Percentiles rank a stretch among this genome's conserved stretches.
These are phyloP conservation scores for Rosa chinensis DNA, from an alignment of 306 rosid genomes.

Conservation along the genomic window DNA sequence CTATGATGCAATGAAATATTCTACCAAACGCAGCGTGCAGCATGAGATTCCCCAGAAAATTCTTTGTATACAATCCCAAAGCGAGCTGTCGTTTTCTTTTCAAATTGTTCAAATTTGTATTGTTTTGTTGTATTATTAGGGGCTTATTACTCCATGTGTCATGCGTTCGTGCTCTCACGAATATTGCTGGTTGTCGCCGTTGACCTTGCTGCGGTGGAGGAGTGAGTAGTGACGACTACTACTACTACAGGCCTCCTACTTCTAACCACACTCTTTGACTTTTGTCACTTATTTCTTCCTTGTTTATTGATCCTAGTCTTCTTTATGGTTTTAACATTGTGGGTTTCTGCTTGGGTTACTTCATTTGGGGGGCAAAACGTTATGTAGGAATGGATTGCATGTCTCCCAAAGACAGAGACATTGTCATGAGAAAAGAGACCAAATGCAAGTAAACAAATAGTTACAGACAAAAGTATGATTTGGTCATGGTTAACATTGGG, in stretches of 20 bases:
- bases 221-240: slow-evolving; percentile 20
- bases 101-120: not conserved
- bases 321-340: not conserved
- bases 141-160: slow-evolving; percentile 25
- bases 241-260: slow-evolving; percentile 11
- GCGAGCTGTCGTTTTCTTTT: not conserved
- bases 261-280: not conserved
- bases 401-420: not conserved
- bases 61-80: not conserved
- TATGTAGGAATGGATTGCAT: slow-evolving; percentile 18
- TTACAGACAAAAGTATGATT: slow-evolving; percentile 17
- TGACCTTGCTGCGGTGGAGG: slow-evolving; percentile 14
- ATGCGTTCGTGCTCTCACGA: slow-evolving; percentile 38
- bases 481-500: slow-evolving; percentile 15
- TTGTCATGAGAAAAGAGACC: not conserved
- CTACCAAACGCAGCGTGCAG: slow-evolving; percentile 19
- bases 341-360: not conserved
- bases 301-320: not conserved
- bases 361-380: not conserved
- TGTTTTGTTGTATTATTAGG: not conserved
- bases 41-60: slow-evolving; percentile 20
- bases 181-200: slow-evolving; percentile 1
- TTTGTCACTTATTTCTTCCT: not conserved
- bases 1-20: not conserved
- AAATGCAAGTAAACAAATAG: slow-evolving; percentile 15